These are phyloP conservation scores for Acanthamoeba triangularis DNA, from an alignment of 208 protist species.

Conservation along the genomic window DNA sequence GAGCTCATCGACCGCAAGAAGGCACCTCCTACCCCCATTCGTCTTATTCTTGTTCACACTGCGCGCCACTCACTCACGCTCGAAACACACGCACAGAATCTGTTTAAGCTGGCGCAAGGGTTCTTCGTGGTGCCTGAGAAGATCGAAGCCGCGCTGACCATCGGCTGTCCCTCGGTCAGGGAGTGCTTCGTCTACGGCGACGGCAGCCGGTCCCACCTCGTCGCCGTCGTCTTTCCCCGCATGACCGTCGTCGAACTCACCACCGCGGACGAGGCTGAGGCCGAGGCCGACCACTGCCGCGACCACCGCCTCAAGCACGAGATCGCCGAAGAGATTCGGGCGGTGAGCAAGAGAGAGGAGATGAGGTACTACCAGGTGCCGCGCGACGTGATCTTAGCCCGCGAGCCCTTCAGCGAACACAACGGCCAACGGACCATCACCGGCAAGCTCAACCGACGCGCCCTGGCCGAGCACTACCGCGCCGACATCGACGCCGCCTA, in stretches of 20 bases:
- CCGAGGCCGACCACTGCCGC: not conserved
- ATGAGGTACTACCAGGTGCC: constrained; percentile 23
- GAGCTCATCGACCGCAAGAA: constrained; percentile 27
- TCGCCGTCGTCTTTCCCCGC: not conserved
- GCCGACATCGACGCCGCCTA: not conserved
- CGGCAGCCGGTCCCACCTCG: not conserved
- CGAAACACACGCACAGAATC: not conserved
- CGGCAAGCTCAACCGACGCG: constrained; percentile 2
- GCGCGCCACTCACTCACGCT: not conserved
- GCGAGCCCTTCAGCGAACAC: not conserved
- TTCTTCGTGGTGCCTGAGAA: not conserved
- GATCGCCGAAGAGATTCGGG: not conserved
- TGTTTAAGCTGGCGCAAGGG: constrained; percentile 20
- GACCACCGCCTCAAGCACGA: not conserved
- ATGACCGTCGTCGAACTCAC: not conserved
- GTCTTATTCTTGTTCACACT: not conserved
- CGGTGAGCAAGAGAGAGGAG: not conserved
- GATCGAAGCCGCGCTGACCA: not conserved
- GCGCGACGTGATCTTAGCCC: not conserved
- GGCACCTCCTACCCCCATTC: not conserved
- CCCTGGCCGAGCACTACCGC: not conserved
- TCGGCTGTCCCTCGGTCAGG: not conserved
- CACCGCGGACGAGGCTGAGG: no score
- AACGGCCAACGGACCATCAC: constrained; percentile 2
- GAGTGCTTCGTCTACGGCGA: constrained; percentile 38